Percentiles rank a stretch among this genome's conserved stretches.
Evolutionary conservation across 140 eudicot species (phyloP).

Genomic region (Erigeron philadelphicus): DNA sequence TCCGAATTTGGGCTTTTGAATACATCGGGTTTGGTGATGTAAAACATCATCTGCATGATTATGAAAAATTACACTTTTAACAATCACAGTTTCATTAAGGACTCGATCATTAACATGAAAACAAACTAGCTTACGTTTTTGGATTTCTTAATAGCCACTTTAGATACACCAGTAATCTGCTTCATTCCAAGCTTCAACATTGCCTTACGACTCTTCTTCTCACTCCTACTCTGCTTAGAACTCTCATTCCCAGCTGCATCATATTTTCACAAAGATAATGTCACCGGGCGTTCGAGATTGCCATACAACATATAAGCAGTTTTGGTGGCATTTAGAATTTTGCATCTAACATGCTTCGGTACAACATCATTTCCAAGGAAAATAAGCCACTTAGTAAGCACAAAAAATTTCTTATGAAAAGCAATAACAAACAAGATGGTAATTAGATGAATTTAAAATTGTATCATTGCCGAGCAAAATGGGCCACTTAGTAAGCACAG

Average conservation of each 20-base stretch:
- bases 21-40: constrained; percentile 84
- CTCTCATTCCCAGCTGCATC: constrained; percentile 48
- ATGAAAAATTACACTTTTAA: background rate
- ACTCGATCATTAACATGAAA: background rate
- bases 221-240: constrained; percentile 78
- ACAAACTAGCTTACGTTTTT: constrained; percentile 42
- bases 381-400: too few relatives aligned
- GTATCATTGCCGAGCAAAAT: too few relatives aligned
- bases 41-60: constrained; percentile 55
- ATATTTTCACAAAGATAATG: background rate
- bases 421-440: too few relatives aligned
- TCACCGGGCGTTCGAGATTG: background rate
- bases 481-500: too few relatives aligned
- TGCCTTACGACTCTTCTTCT: constrained; percentile 87
- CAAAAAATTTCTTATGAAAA: too few relatives aligned
- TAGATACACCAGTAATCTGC: constrained; percentile 59
- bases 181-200: constrained; percentile 91
- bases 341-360: too few relatives aligned
- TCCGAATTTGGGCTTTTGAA: constrained; percentile 86
- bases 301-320: background rate
- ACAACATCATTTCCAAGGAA: too few relatives aligned
- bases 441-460: too few relatives aligned
- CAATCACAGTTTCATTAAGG: background rate
- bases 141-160: constrained; percentile 76
- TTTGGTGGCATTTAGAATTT: too few relatives aligned